Base-by-base conservation (phyloP, 2,329 filamentous ascomycete genomes). In the Berkeleyomyces basicola region DNA sequence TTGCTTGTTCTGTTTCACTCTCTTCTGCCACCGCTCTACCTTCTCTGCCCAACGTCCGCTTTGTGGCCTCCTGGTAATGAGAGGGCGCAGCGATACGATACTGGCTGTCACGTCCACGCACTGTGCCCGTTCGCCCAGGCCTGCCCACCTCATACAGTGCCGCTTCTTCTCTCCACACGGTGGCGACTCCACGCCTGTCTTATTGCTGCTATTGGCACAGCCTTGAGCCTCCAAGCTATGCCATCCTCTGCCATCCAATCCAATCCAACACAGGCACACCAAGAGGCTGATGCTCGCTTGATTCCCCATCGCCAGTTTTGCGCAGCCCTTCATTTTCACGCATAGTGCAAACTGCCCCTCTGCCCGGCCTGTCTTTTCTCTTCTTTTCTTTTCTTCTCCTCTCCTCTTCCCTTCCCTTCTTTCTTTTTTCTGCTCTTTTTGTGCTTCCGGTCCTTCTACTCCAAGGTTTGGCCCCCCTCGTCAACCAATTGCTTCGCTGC, bases 221-320 rank as follows among this genome's bases (percentile, higher is more conserved):
- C 51, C 51, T 55, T 55, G 51, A 39, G 51, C 51, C 51, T 55
- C 16, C 51, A 55, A 55, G 51, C 51, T 55, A 39, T 55, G 51
- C 51, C 23, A 23, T 23, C 23, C 23, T 23, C 23, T 23, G 23
- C 23, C 23, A 23, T 23, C 23, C 23, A 23, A 23, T 23, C 23
- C 23, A 23, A 23, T 23, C n/a, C 36, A 31, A 31, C 23, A 36
- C 31, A 55, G 51, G 31, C 51, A 55, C 37, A 7, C 51, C 33
- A 55, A 55, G 37, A 55, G 51, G 51, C 51, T 55, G 33, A 39
- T 36, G 36, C 47, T 51, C 47, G 47, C 33, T 55, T 46, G 14
- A 36, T 36, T 11, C 49, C 9, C 9, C 42, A 43, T 46, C 43
- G 43, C 43, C 43, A 46, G 16, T n/a, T 46, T 46, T 46, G 43